Evolutionary conservation across 2,329 filamentous ascomycete genomes (phyloP).

Genomic region (Ascomycota sp.): DNA sequence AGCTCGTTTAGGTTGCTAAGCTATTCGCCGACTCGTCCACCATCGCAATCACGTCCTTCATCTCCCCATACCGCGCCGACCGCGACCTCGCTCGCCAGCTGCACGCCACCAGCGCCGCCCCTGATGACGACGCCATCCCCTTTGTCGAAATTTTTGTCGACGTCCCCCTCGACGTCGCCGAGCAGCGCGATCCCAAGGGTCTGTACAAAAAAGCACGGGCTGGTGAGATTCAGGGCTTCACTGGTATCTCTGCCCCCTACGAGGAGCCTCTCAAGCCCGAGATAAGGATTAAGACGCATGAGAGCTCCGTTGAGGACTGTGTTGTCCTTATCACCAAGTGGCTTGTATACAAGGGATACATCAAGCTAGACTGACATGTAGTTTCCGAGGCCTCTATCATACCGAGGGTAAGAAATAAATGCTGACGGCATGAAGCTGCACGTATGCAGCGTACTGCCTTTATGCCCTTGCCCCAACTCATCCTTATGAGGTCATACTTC

Average conservation of each 20-base stretch:
- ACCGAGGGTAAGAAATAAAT: no score
- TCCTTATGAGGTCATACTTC: no score
- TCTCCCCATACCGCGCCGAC: conserved; percentile 83
- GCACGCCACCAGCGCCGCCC: conserved; percentile 39
- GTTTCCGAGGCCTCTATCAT: no score
- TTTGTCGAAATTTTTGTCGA: conserved; percentile 94
- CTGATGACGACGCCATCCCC: conserved; percentile 48
- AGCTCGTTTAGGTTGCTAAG: conserved; percentile 81
- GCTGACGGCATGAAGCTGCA: no score
- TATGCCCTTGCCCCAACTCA: no score
- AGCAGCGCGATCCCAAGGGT: conserved; percentile 91
- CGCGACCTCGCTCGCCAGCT: conserved; percentile 62
- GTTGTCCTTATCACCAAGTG: conserved; percentile 71
- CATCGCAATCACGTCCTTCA: conserved; percentile 87
- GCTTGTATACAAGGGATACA: conserved; percentile 43
- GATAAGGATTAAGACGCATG: conserved; percentile 66
- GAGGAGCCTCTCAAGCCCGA: conserved; percentile 75
- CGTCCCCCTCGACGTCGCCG: conserved; percentile 74
- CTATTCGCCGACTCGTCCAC: conserved; percentile 82
- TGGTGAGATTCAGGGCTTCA: conserved; percentile 93
- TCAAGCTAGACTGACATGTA: conserved; percentile 11
- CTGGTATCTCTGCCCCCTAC: conserved; percentile 85
- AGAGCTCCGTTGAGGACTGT: conserved; percentile 72
- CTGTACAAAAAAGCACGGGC: conserved; percentile 92
- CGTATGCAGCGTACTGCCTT: no score